Evolutionary conservation across 2,329 filamentous ascomycete genomes (phyloP).

Genomic region (Cadophora luteo-olivacea): DNA sequence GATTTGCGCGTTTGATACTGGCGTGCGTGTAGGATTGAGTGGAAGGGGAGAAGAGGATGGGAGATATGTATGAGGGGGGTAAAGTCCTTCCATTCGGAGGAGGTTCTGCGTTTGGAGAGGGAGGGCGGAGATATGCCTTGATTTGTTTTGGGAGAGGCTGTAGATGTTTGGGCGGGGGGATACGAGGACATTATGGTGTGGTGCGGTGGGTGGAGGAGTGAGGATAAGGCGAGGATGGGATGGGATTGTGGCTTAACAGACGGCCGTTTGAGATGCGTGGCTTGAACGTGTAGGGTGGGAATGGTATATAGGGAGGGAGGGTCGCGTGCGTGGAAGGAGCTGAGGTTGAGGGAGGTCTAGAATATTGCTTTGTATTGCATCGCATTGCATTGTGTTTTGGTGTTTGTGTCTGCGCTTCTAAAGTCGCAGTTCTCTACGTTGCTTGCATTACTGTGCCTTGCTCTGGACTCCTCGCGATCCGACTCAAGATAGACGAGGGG

Average conservation of each 20-base stretch:
- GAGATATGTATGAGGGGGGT: neutral
- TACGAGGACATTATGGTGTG: too few species aligned
- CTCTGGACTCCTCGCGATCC: neutral
- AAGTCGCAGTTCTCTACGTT: too few species aligned
- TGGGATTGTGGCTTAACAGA: neutral
- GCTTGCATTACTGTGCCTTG: neutral
- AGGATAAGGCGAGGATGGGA: neutral
- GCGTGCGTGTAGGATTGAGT: too few species aligned
- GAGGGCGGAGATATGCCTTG: neutral
- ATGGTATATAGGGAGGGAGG: neutral
- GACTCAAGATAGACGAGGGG: neutral
- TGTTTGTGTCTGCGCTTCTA: neutral
- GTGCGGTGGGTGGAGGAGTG: neutral
- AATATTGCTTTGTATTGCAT: too few species aligned
- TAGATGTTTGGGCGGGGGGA: too few species aligned
- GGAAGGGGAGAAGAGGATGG: neutral
- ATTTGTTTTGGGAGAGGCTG: neutral
- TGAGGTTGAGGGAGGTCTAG: neutral
- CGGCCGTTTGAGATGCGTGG: neutral
- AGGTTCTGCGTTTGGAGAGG: neutral
- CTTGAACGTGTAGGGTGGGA: neutral
- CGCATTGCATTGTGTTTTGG: too few species aligned
- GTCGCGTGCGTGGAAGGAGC: neutral
- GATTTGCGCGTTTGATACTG: neutral
- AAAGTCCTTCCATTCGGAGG: conserved; percentile 1